Evolutionary conservation across 2,329 filamentous ascomycete species (phyloP).

Genomic region (Dactylellina haptotyla): DNA sequence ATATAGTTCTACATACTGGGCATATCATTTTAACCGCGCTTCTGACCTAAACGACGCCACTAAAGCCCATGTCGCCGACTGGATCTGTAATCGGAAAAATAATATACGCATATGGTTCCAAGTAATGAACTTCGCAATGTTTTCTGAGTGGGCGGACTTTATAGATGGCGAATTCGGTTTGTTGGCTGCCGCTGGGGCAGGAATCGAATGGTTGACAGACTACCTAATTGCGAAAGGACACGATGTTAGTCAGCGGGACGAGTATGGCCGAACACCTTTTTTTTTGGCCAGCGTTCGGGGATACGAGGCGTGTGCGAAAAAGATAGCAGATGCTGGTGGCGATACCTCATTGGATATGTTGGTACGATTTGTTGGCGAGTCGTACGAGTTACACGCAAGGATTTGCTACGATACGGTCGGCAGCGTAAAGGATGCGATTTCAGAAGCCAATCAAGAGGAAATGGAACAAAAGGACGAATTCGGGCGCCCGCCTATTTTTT

Average conservation of each 20-base stretch:
- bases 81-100: slow-evolving; percentile 15
- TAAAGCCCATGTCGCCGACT: not conserved
- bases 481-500: slow-evolving; percentile 1
- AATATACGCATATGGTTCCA: slow-evolving; percentile 15
- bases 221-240: slow-evolving; percentile 13
- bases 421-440: not conserved
- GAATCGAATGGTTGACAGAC: slow-evolving; percentile 15
- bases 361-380: not conserved
- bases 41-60: slow-evolving; percentile 18
- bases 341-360: not conserved
- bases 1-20: slow-evolving; percentile 17
- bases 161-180: slow-evolving; percentile 14
- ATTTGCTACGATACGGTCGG: not conserved
- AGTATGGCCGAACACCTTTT: slow-evolving; percentile 6
- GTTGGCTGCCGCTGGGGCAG: not conserved
- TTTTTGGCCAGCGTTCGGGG: not conserved
- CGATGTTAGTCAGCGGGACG: slow-evolving; percentile 18
- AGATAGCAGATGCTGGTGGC: slow-evolving; percentile 1
- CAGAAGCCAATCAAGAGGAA: not conserved
- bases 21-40: slow-evolving; percentile 1
- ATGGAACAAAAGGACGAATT: slow-evolving; percentile 6
- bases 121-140: not conserved
- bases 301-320: not conserved
- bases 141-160: not conserved
- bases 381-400: not conserved